Percentiles rank a stretch among this genome's conserved stretches.
Evolutionary conservation across 2,329 filamentous ascomycete species (phyloP).

Genomic region (Cercospora nicotianae): DNA sequence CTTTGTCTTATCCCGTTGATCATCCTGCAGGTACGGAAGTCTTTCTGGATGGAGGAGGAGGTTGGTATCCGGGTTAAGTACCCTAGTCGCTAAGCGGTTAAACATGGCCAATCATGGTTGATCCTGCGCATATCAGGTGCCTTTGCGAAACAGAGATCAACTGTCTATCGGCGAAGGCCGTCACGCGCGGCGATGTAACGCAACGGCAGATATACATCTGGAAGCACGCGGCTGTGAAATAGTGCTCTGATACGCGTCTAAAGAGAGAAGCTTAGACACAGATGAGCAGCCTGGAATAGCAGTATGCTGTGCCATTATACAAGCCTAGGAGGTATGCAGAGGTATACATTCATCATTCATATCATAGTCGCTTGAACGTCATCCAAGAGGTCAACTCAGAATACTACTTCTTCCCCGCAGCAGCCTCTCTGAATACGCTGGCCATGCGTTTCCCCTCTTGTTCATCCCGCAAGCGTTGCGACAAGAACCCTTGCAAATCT

Average conservation of each 20-base stretch:
- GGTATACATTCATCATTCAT: background rate
- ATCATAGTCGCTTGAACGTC: background rate
- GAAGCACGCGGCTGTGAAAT: background rate
- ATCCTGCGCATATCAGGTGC: background rate
- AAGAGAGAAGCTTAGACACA: background rate
- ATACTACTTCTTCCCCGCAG: slow-evolving; percentile 10
- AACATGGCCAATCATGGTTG: slow-evolving; percentile 7
- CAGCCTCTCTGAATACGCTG: slow-evolving; percentile 55
- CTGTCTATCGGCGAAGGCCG: slow-evolving; percentile 8
- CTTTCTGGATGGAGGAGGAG: slow-evolving; percentile 11
- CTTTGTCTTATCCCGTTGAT: slow-evolving; percentile 14
- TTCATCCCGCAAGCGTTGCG: slow-evolving; percentile 74
- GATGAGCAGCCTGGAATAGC: background rate
- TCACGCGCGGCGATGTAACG: background rate
- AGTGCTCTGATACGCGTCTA: background rate
- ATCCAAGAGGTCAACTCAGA: background rate
- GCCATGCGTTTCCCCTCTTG: slow-evolving; percentile 64
- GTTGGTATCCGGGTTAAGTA: slow-evolving; percentile 2
- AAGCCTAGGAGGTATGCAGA: background rate
- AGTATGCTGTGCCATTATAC: too few species aligned
- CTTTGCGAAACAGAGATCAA: slow-evolving; percentile 2
- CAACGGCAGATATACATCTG: background rate
- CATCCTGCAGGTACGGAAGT: slow-evolving; percentile 17
- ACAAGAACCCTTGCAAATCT: slow-evolving; percentile 78
- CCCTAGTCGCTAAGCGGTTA: slow-evolving; percentile 17